Percentiles rank a stretch among this genome's conserved stretches.
phyloP scores from a whole-genome alignment of 768 basidiomycete genomes.

The Fomitopsis serialis region DNA sequence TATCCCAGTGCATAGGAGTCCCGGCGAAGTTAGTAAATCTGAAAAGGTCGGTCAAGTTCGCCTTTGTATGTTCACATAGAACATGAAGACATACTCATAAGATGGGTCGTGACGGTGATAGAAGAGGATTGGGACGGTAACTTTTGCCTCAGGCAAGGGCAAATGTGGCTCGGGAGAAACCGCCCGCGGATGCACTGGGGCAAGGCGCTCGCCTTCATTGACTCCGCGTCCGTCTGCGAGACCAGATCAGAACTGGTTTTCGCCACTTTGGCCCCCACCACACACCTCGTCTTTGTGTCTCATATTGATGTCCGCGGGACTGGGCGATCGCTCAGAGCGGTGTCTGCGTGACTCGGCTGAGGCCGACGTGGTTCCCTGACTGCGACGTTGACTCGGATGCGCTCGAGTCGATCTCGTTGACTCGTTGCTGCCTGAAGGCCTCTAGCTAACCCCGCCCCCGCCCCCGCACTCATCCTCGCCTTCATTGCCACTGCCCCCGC shows the following conservation, averaged over 20 bases:
- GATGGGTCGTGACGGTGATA: background rate
- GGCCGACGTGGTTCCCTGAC: background rate
- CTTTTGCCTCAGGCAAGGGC: too few species aligned
- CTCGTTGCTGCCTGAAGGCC: background rate
- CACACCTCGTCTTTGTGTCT: too few species aligned
- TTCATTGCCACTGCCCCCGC: too few species aligned
- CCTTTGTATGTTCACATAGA: too few species aligned
- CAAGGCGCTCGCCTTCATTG: background rate
- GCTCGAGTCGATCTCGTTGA: background rate
- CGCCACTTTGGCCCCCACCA: too few species aligned
- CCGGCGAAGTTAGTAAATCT: conserved; percentile 1
- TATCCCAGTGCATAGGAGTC: background rate
- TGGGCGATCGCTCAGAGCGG: background rate
- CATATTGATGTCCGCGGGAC: background rate
- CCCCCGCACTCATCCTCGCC: too few species aligned
- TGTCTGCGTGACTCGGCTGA: too few species aligned
- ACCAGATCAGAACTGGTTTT: too few species aligned
- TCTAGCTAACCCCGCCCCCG: too few species aligned
- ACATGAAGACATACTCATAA: background rate
- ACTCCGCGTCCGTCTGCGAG: too few species aligned
- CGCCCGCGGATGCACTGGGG: background rate
- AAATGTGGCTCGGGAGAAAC: too few species aligned
- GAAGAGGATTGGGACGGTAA: background rate
- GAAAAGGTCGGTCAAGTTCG: background rate
- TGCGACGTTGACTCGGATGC: background rate